Conservation (phyloP, 2,329 filamentous ascomycete species). For the Sarocladiaceae sp. region DNA sequence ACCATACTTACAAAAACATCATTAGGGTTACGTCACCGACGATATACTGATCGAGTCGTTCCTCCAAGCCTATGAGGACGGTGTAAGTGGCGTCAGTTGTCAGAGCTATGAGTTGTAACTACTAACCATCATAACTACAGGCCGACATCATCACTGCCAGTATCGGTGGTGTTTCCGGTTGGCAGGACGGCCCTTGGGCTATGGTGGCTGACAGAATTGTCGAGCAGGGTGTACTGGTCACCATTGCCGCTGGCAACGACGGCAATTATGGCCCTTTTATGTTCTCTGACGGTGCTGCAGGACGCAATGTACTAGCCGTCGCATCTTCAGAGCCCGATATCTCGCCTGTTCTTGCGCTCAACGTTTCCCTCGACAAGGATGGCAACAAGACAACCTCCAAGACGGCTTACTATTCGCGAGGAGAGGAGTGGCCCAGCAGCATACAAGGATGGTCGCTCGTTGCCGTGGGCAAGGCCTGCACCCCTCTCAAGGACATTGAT, state of each 20-base stretch:
- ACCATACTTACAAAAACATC: too few species aligned
- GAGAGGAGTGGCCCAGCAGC: conserved; percentile 16
- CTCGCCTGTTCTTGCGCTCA: conserved; percentile 7
- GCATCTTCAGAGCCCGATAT: conserved; percentile 24
- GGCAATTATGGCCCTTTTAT: conserved; percentile 35
- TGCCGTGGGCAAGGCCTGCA: not conserved
- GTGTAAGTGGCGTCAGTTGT: not conserved
- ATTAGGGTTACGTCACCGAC: not conserved
- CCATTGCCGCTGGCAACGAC: conserved; percentile 37
- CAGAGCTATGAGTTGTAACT: not conserved
- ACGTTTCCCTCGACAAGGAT: conserved; percentile 5
- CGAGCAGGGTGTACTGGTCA: conserved; percentile 32
- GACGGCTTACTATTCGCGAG: conserved; percentile 12
- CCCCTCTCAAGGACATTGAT: conserved; percentile 23
- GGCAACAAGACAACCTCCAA: not conserved
- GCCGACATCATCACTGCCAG: not conserved
- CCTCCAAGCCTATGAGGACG: not conserved
- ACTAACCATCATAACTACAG: not conserved
- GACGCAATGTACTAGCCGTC: conserved; percentile 34
- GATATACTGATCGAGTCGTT: not conserved
- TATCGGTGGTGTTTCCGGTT: conserved; percentile 8
- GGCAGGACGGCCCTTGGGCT: conserved; percentile 23
- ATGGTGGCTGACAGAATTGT: conserved; percentile 25
- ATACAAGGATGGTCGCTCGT: not conserved
- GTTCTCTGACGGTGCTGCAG: conserved; percentile 29